Evolutionary conservation across 2,329 filamentous ascomycete genomes (phyloP), one percentile per base, ranked within the genome.

Genomic region (Colletotrichum euphorbiae): DNA sequence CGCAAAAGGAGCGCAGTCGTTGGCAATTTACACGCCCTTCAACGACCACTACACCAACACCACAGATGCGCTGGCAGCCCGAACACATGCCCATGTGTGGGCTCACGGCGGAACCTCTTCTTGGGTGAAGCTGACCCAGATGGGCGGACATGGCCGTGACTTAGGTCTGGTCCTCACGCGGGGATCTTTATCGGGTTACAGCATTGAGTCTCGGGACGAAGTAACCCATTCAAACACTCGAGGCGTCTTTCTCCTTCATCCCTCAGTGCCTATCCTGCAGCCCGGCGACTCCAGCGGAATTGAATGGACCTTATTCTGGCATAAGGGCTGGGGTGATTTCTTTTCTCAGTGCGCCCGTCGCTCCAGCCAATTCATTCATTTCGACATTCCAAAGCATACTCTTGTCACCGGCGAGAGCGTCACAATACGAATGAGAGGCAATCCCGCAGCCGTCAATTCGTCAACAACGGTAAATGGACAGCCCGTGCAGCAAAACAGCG

Each of bases 11-110:
- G 19, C 33, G n/a, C 68, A 52, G 1, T 63, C 68, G 7, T 45
- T 64, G 3, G 68, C 64, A n/a, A 70, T 70, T 11, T 70, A 67
- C 12, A 63, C 64, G 5, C 67, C 64, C 0, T 70, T 69, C 58
- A 70, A 70, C 43, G 64, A 70, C 42, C 68, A 70, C 21, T 70
- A 70, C 13, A 70, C 65, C 54, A 65, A 69, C 19, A 70, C 68
- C 2, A 56, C 54, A 5, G 65, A 70, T 51, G 46, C 59, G 9
- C 40, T 70, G 15, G 21, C 28, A 3, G 21, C 19, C 19, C 60
- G 65, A 9, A 54, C 59, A 3, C 68, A 70, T 36, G 68, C 68
- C 15, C 68, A 70, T 21, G 33, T 65, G 1, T 70, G 65, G 65
- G 68, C 59, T 2, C 62, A 65, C 33, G 68, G 68, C 6, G 65